A percentile compares a stretch with the other conserved stretches of the same genome.
These are phyloP conservation scores for Wickerhamiella nectarea DNA, from an alignment of 805 yeast species.

Conservation along the genomic window DNA sequence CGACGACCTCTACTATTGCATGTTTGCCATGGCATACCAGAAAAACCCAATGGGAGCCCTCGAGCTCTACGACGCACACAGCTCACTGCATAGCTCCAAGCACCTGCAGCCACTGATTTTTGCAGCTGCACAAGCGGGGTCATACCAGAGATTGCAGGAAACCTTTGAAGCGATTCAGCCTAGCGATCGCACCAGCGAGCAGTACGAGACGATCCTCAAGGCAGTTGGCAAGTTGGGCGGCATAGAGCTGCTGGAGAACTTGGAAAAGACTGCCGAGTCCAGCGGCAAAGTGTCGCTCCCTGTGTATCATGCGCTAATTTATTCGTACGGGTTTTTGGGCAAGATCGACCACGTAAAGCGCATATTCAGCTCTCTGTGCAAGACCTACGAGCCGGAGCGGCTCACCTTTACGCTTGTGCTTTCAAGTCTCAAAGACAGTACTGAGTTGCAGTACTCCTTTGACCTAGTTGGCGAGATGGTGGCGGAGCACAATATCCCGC, in stretches of 20 bases:
- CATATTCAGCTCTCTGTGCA: constrained; percentile 28
- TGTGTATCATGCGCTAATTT: constrained; percentile 35
- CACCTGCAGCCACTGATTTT: constrained; percentile 38
- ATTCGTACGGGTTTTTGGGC: constrained; percentile 28
- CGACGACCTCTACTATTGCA: constrained; percentile 19
- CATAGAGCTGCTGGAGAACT: constrained; percentile 33
- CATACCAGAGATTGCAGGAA: constrained; percentile 43
- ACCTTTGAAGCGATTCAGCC: constrained; percentile 33
- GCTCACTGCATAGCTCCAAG: constrained; percentile 32
- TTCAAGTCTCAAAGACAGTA: constrained; percentile 27
- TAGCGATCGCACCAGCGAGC: constrained; percentile 27
- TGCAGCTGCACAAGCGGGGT: constrained; percentile 33
- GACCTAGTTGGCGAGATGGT: constrained; percentile 18
- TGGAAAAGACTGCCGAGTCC: constrained; percentile 36
- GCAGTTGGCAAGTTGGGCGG: constrained; percentile 43
- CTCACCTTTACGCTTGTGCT: constrained; percentile 28
- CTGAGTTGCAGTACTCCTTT: constrained; percentile 28
- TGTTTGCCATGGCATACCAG: constrained; percentile 17
- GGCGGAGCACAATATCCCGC: constrained; percentile 14
- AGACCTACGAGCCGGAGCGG: constrained; percentile 22
- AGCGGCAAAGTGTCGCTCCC: constrained; percentile 34
- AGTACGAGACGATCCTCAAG: constrained; percentile 48
- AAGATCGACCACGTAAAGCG: constrained; percentile 28
- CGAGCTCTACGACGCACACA: constrained; percentile 28
- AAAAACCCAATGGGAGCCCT: constrained; percentile 20